These are phyloP conservation scores for Platanthera zijinensis DNA, from an alignment of 106 monocot genomes.

Conservation along the genomic window DNA sequence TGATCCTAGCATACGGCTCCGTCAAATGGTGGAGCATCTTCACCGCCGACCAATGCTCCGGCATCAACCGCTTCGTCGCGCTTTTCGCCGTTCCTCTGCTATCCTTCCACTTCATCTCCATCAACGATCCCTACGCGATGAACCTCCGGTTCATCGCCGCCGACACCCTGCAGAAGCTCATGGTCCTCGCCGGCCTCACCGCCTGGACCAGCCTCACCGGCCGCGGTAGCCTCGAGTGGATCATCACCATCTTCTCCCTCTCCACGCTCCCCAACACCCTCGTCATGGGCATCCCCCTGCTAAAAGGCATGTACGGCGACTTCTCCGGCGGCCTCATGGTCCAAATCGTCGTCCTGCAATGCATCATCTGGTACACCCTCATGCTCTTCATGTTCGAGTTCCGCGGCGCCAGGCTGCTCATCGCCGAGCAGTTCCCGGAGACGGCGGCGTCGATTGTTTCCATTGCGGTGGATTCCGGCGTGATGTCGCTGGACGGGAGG, in stretches of 20 bases:
- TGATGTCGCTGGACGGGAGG: conserved; percentile 34
- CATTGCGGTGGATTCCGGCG: conserved; percentile 46
- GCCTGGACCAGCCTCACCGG: conserved; percentile 16
- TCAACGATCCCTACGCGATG: conserved; percentile 49
- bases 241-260: conserved; percentile 63
- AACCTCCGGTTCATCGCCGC: conserved; percentile 57
- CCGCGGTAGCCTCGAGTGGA: conserved; percentile 41
- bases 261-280: conserved; percentile 67
- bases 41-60: conserved; percentile 49
- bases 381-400: conserved; percentile 69
- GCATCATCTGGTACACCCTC: conserved; percentile 67
- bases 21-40: conserved; percentile 62
- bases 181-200: conserved; percentile 20
- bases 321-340: conserved; percentile 59
- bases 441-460: conserved; percentile 44
- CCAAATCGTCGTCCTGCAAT: conserved; percentile 67
- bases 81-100: conserved; percentile 59
- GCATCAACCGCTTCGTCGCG: conserved; percentile 54
- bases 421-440: conserved; percentile 51
- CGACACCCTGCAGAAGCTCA: conserved; percentile 63
- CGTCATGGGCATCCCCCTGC: conserved; percentile 65
- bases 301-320: conserved; percentile 56
- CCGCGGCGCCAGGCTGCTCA: conserved; percentile 39
- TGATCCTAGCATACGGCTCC: conserved; percentile 51
- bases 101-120: conserved; percentile 65